Base-by-base conservation (phyloP, 768 basidiomycete genomes). In the Russula brevipes region DNA sequence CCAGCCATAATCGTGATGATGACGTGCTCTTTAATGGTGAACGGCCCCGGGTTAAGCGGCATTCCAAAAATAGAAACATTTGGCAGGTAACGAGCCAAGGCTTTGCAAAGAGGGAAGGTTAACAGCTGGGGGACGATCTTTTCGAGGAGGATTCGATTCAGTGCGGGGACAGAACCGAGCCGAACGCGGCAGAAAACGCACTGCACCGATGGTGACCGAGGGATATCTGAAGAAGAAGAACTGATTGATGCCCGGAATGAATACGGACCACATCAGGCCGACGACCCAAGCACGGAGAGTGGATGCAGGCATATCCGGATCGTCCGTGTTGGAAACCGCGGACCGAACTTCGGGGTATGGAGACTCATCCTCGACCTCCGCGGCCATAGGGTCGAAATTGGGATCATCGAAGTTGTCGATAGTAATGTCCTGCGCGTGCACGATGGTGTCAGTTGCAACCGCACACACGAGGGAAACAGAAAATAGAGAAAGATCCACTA, bases 211-310 rank as follows among this genome's bases (percentile, higher is more conserved):
- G 11, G 24, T 19, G 50, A 77, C 73, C 16, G 77, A 73, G 4
- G 87, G 88, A 69, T 82, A 89, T 35, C 88, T 82, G 67, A 89
- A 82, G 72, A 81, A 86, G 73, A 89, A 89, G 75, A 88, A 89
- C 69, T 89, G 88, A 73, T 90, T 90, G 77, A 89, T 77, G 47
- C 88, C 86, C 0, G 88, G 80, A 24, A 90, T 78, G 54, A 91
- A 24, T 66, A 86, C 74, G 0, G 85, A 77, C 80, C 82, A 85
- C 35, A 68, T 46, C 46, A 76, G 36, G 53, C 77, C 77, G 56
- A 77, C 71, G 57, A 70, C 54, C 77, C 77, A 78, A 6, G 75
- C 70, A 6, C 77, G 74, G 57, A 77, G 54, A 11, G 77, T 78
- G 36, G 61, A 68, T 10, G 68, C 67, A 33, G 76, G 75, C 70